A percentile compares a stretch with the other conserved stretches of the same genome.
These are phyloP conservation scores for Thelonectria olida DNA, from an alignment of 2,329 filamentous ascomycete genomes.

Conservation along the genomic window DNA sequence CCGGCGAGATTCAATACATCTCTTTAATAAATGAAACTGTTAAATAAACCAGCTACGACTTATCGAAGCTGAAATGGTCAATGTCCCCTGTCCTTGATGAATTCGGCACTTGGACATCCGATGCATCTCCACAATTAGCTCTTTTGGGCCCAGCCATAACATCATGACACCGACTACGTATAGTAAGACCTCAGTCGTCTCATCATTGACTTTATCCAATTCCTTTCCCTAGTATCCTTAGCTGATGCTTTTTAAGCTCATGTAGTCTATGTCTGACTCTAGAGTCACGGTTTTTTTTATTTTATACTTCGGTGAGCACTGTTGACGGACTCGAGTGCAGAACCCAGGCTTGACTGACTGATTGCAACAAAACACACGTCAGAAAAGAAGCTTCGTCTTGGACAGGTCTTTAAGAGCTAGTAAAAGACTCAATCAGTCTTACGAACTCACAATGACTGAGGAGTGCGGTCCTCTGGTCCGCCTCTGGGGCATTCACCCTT, in stretches of 20 bases:
- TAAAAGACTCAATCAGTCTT: too few relatives aligned
- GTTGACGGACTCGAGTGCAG: too few relatives aligned
- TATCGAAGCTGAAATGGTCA: background rate
- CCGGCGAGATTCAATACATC: constrained; percentile 34
- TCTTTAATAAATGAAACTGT: constrained; percentile 37
- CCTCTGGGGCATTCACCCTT: constrained; percentile 60
- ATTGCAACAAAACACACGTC: too few relatives aligned
- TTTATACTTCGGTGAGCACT: too few relatives aligned
- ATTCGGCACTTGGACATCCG: constrained; percentile 7
- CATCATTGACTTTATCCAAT: background rate
- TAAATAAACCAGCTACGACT: constrained; percentile 27
- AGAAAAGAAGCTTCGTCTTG: too few relatives aligned
- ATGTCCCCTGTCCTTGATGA: background rate
- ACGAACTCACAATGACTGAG: constrained; percentile 28
- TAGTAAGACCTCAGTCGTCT: background rate
- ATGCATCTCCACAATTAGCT: background rate
- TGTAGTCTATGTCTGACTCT: background rate
- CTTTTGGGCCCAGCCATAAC: background rate
- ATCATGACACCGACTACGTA: background rate
- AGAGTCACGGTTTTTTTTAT: background rate
- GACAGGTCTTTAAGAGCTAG: too few relatives aligned
- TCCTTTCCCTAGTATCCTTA: background rate
- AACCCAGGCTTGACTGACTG: too few relatives aligned
- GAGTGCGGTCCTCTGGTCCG: constrained; percentile 59
- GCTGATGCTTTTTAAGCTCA: background rate